Evolutionary conservation across 2,329 filamentous ascomycete species (phyloP), one percentile per base, ranked within the genome.

Genomic region (Botryotinia convoluta): DNA sequence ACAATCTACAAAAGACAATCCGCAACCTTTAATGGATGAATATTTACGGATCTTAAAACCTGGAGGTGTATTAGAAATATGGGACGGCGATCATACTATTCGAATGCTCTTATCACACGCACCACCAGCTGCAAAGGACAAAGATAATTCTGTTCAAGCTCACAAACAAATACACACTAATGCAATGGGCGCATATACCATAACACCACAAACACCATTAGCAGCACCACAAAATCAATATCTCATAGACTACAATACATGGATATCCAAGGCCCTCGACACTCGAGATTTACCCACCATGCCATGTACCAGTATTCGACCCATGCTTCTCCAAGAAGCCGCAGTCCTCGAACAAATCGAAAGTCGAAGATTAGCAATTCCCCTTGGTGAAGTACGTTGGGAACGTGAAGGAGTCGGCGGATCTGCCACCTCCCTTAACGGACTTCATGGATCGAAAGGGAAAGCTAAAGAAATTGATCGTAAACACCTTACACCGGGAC

Each of bases 41-140:
- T 92, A 91, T 75, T 84, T 95, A 63, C 92, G 95, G 29, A 83
- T 97, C 20, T 84, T 97, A 51, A 90, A 88, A 76, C 91, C 92
- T 0, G 94, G 93, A 26, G 95, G 95, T 7, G 89, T 90, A 2
- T 80, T 98, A 39, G 95, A 98, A 81, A 86, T 97, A 26, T 98
- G 95, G 95, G 95, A 97, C 76, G 92, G 92, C 8, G 95, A 98
- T 82, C 90, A 94, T 80, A 88, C 91, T 20, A 89, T 97, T 76
- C 92, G 95, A 77, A 95, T 94, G 81, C 86, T 98, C 42, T 86
- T 93, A 69, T 93, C 93, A 4, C 93, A 96, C 80, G 87, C 87
- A 22, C 84, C 88, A 71, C 83, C 86, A 76, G 84, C 86, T 37
- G 84, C 85, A 74, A 74, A 69, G 3, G 75, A 77, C 22, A 74